These are phyloP conservation scores for Paxillus involutus DNA, from an alignment of 768 basidiomycete species.

Conservation along the genomic window DNA sequence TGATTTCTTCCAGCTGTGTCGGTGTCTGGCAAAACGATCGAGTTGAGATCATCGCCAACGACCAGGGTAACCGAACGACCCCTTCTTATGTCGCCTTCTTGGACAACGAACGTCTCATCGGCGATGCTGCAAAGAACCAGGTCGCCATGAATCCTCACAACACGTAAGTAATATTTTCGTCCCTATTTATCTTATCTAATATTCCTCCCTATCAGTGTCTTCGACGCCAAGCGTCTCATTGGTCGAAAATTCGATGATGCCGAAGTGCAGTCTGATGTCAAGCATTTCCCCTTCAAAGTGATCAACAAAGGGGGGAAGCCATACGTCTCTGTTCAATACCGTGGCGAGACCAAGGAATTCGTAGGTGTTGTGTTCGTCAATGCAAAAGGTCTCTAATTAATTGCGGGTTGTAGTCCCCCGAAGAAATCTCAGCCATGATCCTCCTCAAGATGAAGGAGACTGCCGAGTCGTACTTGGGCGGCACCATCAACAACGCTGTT, in stretches of 20 bases:
- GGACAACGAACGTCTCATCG: slow-evolving; percentile 94
- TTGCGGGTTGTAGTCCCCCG: slow-evolving; percentile 64
- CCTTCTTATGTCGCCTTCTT: slow-evolving; percentile 97
- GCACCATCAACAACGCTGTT: slow-evolving; percentile 83
- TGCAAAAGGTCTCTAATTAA: slow-evolving; percentile 12
- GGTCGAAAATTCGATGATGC: slow-evolving; percentile 86
- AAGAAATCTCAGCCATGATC: slow-evolving; percentile 98
- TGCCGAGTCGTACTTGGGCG: slow-evolving; percentile 94
- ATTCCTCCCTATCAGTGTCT: slow-evolving; percentile 51
- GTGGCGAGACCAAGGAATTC: slow-evolving; percentile 92
- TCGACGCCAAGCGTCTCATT: slow-evolving; percentile 98
- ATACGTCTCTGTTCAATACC: slow-evolving; percentile 86
- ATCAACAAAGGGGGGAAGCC: slow-evolving; percentile 87
- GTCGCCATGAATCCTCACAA: slow-evolving; percentile 98
- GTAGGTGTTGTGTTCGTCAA: slow-evolving; percentile 42
- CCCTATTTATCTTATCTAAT: slow-evolving; percentile 5
- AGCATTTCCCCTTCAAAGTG: slow-evolving; percentile 95
- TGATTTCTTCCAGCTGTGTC: slow-evolving; percentile 68
- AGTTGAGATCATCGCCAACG: slow-evolving; percentile 97
- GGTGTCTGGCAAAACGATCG: slow-evolving; percentile 99
- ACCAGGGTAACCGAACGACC: slow-evolving; percentile 93
- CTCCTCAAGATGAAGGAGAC: slow-evolving; percentile 98
- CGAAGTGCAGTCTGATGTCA: slow-evolving; percentile 81
- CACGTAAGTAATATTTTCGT: slow-evolving; percentile 46
- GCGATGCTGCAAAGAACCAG: slow-evolving; percentile 98